These are phyloP conservation scores for Exophiala sp. DNA, from an alignment of 2,329 filamentous ascomycete genomes.

Conservation along the genomic window DNA sequence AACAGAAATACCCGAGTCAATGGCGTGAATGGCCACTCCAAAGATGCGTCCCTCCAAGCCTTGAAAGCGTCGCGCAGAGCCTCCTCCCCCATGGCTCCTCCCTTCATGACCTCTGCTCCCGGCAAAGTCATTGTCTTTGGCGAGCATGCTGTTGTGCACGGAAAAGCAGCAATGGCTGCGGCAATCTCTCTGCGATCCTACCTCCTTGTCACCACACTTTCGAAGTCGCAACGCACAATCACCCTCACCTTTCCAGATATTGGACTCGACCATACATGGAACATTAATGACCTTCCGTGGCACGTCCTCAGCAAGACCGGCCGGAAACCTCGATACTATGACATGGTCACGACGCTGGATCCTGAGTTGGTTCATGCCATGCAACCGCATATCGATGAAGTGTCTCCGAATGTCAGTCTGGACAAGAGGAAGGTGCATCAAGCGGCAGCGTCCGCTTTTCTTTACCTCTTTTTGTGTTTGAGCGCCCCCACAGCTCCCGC, in stretches of 20 bases:
- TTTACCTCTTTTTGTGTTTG: conserved; percentile 89
- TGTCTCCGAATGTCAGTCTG: conserved; percentile 65
- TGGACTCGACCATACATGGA: conserved; percentile 84
- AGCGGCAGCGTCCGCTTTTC: conserved; percentile 75
- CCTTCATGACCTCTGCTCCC: conserved; percentile 97
- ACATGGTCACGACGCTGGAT: conserved; percentile 79
- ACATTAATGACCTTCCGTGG: conserved; percentile 91
- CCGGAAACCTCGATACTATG: conserved; percentile 95
- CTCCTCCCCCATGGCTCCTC: conserved; percentile 66
- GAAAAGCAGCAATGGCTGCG: conserved; percentile 93
- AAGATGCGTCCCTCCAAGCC: conserved; percentile 13
- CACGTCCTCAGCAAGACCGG: conserved; percentile 69
- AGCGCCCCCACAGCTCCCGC: conserved; percentile 74
- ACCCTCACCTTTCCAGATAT: conserved; percentile 89
- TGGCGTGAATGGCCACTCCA: conserved; percentile 24
- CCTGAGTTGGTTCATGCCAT: conserved; percentile 75
- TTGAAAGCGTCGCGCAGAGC: conserved; percentile 36
- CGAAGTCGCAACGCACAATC: conserved; percentile 85
- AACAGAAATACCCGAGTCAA: conserved; percentile 21
- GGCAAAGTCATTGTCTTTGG: conserved; percentile 98
- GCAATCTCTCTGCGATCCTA: conserved; percentile 94
- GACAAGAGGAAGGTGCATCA: conserved; percentile 79
- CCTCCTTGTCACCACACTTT: conserved; percentile 88
- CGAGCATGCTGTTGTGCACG: conserved; percentile 96
- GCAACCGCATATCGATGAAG: conserved; percentile 68